Evolutionary conservation across 2,329 filamentous ascomycete species (phyloP).

Genomic region (Colletotrichum coccodes): DNA sequence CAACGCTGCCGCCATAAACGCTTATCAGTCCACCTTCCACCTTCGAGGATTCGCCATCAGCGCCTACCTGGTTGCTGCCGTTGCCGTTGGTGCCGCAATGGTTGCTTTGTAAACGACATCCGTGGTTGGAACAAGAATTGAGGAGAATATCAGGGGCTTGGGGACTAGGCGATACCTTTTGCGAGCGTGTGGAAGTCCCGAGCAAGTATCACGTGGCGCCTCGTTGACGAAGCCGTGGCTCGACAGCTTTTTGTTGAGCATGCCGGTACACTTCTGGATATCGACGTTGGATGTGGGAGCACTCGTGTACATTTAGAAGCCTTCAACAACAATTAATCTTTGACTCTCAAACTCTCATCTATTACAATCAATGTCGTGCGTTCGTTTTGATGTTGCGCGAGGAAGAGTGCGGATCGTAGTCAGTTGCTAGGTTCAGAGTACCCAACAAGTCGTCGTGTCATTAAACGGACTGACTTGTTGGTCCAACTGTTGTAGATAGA

Average conservation of each 20-base stretch:
- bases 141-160: not conserved
- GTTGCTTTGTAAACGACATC: slow-evolving; percentile 56
- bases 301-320: too few relatives aligned
- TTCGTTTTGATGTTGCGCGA: too few relatives aligned
- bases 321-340: too few relatives aligned
- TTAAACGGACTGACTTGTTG: too few relatives aligned
- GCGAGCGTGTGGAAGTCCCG: slow-evolving; percentile 8
- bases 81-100: slow-evolving; percentile 63
- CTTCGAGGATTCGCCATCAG: slow-evolving; percentile 60
- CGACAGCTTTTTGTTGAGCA: not conserved
- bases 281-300: too few relatives aligned
- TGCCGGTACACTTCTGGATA: too few relatives aligned
- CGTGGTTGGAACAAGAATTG: not conserved
- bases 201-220: not conserved
- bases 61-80: slow-evolving; percentile 61
- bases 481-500: too few relatives aligned
- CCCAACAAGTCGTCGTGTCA: too few relatives aligned
- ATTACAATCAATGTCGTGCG: too few relatives aligned
- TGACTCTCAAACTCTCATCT: too few relatives aligned
- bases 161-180: not conserved
- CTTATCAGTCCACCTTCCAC: slow-evolving; percentile 52
- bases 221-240: slow-evolving; percentile 12
- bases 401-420: too few relatives aligned
- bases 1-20: slow-evolving; percentile 38
- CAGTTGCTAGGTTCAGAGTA: too few relatives aligned